Evolutionary conservation across 768 basidiomycete species (phyloP), one percentile per base, ranked within the genome.

Genomic region (Tephrocybe sp.): DNA sequence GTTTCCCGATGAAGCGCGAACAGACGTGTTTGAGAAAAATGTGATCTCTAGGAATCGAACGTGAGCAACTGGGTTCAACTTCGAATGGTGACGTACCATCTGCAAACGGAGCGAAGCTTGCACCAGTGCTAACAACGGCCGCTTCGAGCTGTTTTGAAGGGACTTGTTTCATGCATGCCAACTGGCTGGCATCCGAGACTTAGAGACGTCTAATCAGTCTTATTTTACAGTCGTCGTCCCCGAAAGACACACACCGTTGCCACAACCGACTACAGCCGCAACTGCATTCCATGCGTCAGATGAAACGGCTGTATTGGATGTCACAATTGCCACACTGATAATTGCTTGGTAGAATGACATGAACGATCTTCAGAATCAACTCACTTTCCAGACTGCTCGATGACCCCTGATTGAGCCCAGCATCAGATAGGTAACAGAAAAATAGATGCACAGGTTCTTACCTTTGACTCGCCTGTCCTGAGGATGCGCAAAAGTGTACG

Each of bases 121-220:
- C 43, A 14, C 51, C 58, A 3, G 64, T 62, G 35, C 52, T 63
- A 35, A 63, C 53, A 1, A 66, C 65, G 0, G 68, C 68, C 48
- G 65, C 56, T 26, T 68, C 65, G 3, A 73, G 49, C 12, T 49
- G 64, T 10, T 49, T 45, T 32, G 51, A 60, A 12, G 69, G 62
- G 2, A 68, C 61, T 2, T 54, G 54, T 47, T 67, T 61, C 70
- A 72, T 72, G 45, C 69, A 72, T 10, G 59, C 39, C 4, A 70
- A 51, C 38, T 73, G 69, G 12, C 62, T 58, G n/a, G 54, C 57
- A 39, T 61, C 58, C 8, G 65, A 40, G 8, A 32, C 62, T 63
- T 31, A n/a, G 1, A 23, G 31, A 43, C 32, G 33, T 12, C 33
- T 9, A 38, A 7, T 47, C 3, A 33, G 11, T 6, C 12, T 40